These are phyloP conservation scores for Astragalus membranaceus DNA, from an alignment of 306 rosid genomes.

Conservation along the genomic window DNA sequence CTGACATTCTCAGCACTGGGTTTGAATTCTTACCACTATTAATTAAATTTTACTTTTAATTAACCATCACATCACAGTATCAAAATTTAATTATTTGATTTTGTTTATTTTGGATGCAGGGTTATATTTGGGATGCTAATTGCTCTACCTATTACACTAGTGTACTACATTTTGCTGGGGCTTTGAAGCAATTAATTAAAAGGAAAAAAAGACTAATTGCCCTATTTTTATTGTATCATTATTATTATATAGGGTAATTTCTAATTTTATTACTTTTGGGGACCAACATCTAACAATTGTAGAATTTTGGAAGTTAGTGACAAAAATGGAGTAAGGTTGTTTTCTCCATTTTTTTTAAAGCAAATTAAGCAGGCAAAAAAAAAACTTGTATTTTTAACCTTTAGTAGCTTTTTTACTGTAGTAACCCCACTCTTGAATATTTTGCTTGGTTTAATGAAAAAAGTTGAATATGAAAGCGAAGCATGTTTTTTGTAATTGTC, in stretches of 20 bases:
- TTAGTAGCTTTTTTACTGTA: not conserved
- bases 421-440: constrained; percentile 16
- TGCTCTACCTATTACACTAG: constrained; percentile 74
- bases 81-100: not conserved
- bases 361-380: not conserved
- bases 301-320: constrained; percentile 22
- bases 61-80: too few relatives aligned
- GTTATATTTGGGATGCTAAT: constrained; percentile 80
- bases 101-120: constrained; percentile 35
- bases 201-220: constrained; percentile 20
- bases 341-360: not conserved
- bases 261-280: not conserved
- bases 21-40: constrained; percentile 18
- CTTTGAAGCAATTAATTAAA: constrained; percentile 37
- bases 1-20: constrained; percentile 89
- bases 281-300: constrained; percentile 36
- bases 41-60: too few relatives aligned
- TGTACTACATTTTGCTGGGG: constrained; percentile 74
- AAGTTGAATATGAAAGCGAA: constrained; percentile 20
- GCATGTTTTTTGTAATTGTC: constrained; percentile 28
- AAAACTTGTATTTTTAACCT: constrained; percentile 16
- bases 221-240: not conserved
- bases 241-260: constrained; percentile 9
- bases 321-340: not conserved
- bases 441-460: constrained; percentile 25